A percentile compares a stretch with the other conserved stretches of the same genome.
Conservation (phyloP, 1,284 basidiomycete species). For the Rhodotorula sp. region DNA sequence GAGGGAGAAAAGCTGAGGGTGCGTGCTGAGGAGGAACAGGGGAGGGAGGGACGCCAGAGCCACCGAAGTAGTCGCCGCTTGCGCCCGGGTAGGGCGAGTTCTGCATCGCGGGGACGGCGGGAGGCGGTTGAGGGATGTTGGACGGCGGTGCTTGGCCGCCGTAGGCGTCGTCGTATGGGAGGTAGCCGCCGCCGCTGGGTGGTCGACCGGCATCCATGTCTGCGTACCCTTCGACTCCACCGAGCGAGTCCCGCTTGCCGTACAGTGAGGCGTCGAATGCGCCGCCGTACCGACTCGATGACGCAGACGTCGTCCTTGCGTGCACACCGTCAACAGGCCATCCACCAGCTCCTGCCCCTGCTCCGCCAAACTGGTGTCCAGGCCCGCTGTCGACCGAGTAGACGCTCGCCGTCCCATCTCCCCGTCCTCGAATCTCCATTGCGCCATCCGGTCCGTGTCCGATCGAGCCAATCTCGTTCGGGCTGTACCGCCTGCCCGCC, state of each 20-base stretch:
- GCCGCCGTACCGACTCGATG: conserved; percentile 1
- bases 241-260: conserved; percentile 1
- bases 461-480: conserved; percentile 5
- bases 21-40: too few species aligned
- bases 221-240: conserved; percentile 22
- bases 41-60: background rate
- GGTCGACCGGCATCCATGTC: conserved; percentile 12
- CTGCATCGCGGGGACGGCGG: background rate
- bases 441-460: conserved; percentile 33
- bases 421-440: conserved; percentile 34
- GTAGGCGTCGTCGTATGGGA: conserved; percentile 30
- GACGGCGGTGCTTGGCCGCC: background rate
- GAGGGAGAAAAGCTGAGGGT: background rate
- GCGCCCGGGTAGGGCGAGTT: background rate
- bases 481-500: conserved; percentile 7
- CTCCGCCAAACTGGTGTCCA: background rate
- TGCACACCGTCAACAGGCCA: conserved; percentile 2
- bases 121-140: background rate
- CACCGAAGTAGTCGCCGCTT: conserved; percentile 7
- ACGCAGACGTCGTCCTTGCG: background rate
- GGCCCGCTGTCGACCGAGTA: conserved; percentile 34
- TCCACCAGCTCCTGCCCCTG: background rate
- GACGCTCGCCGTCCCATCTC: conserved; percentile 31
- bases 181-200: conserved; percentile 20
- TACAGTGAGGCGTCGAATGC: background rate